phyloP scores from a whole-genome alignment of 164 flowering plant species.

The Umbilicus rupestris region DNA sequence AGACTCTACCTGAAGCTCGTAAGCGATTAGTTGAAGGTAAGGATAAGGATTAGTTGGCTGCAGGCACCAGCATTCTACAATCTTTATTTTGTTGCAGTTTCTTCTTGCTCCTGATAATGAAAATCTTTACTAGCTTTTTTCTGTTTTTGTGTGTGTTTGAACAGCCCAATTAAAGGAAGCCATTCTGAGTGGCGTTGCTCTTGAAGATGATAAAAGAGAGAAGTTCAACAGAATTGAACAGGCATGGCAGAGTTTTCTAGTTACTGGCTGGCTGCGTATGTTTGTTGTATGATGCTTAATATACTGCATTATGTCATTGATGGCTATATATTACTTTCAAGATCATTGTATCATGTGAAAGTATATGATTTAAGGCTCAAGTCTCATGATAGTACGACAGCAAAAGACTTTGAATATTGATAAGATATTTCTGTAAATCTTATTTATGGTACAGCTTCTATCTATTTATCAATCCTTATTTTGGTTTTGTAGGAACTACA shows the following conservation, averaged over 20 bases:
- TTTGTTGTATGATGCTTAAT: background rate
- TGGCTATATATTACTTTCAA: background rate
- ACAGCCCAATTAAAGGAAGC: conserved; percentile 92
- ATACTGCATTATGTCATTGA: background rate
- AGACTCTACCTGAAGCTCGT: conserved; percentile 51
- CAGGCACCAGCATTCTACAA: background rate
- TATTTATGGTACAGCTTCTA: background rate
- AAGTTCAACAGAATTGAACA: conserved; percentile 80
- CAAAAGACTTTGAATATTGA: too few species aligned
- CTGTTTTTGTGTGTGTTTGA: conserved; percentile 7
- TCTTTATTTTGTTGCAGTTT: background rate
- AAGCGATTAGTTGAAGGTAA: conserved; percentile 89
- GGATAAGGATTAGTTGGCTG: conserved; percentile 7
- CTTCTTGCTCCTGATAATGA: background rate
- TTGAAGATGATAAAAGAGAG: conserved; percentile 78
- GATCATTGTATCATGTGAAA: background rate
- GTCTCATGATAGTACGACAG: too few species aligned
- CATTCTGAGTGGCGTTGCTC: conserved; percentile 78
- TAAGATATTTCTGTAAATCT: background rate
- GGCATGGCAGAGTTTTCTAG: conserved; percentile 29
- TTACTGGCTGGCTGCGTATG: background rate
- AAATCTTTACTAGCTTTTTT: background rate
- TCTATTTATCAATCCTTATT: background rate
- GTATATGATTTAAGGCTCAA: background rate
- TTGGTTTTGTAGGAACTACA: conserved; percentile 57